Conservation (phyloP, 805 yeast genomes). For the Yamadazyma scolyti region DNA sequence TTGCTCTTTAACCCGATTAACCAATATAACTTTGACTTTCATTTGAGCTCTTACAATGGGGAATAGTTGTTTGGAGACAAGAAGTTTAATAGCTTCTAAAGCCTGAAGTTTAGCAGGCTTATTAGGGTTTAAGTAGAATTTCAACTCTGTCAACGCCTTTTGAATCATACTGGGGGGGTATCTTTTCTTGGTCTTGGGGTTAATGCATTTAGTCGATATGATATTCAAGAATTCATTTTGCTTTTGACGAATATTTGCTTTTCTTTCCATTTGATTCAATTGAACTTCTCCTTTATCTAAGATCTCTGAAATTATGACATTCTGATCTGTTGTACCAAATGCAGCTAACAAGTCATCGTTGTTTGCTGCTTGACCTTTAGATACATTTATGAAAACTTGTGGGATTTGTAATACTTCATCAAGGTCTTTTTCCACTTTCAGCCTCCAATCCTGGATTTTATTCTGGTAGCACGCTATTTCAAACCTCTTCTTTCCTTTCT, state of each 20-base stretch:
- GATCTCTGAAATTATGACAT: conserved; percentile 75
- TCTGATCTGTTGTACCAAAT: conserved; percentile 74
- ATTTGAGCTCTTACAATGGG: conserved; percentile 94
- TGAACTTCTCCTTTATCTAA: conserved; percentile 91
- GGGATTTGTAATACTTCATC: conserved; percentile 96
- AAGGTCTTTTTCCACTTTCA: conserved; percentile 82
- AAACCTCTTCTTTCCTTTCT: conserved; percentile 85
- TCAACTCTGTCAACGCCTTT: conserved; percentile 73
- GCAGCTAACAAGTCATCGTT: conserved; percentile 72
- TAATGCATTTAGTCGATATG: conserved; percentile 85
- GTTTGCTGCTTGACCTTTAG: conserved; percentile 91
- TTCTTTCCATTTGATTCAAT: conserved; percentile 89
- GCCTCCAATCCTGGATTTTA: conserved; percentile 93
- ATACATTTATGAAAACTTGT: conserved; percentile 89
- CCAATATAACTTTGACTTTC: conserved; percentile 70
- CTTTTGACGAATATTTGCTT: conserved; percentile 64
- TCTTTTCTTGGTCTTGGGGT: conserved; percentile 83
- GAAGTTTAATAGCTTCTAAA: conserved; percentile 77
- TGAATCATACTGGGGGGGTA: conserved; percentile 94
- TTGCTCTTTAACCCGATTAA: conserved; percentile 48
- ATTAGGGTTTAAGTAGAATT: conserved; percentile 70
- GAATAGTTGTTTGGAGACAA: conserved; percentile 75
- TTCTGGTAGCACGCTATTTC: conserved; percentile 97
- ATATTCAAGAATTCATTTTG: conserved; percentile 80
- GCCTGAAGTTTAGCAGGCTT: conserved; percentile 87